phyloP scores from a whole-genome alignment of 331 rosid genomes.

The Phaseolus coccineus region DNA sequence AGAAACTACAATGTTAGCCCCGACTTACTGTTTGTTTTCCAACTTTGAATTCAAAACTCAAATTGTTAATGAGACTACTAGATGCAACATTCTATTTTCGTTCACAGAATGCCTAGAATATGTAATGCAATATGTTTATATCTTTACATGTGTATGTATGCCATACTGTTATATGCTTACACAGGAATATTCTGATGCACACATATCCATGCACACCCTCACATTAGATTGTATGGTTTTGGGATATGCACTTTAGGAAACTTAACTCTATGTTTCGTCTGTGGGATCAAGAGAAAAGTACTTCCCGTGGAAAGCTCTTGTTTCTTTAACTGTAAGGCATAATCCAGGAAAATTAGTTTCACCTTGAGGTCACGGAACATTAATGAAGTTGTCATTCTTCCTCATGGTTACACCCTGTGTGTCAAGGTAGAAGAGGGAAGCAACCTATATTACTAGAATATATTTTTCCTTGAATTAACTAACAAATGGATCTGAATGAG shows the following conservation, averaged over 20 bases:
- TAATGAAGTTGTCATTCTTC: background rate
- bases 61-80: background rate
- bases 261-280: background rate
- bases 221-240: background rate
- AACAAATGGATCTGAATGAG: background rate
- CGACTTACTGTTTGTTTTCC: background rate
- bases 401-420: background rate
- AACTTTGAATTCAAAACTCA: constrained; percentile 10
- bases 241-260: background rate
- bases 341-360: background rate
- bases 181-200: background rate
- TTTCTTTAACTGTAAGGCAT: background rate
- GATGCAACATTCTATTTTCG: background rate
- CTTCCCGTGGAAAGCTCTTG: background rate
- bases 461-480: background rate
- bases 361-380: background rate
- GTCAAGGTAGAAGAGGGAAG: background rate
- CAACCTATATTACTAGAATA: background rate
- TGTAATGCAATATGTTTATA: background rate
- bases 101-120: background rate
- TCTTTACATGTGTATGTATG: background rate
- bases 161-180: background rate
- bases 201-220: background rate
- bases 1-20: constrained; percentile 2
- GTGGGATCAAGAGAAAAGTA: background rate